Base-by-base conservation (phyloP, 495 filamentous ascomycete species). In the Cercophora newfieldiana region DNA sequence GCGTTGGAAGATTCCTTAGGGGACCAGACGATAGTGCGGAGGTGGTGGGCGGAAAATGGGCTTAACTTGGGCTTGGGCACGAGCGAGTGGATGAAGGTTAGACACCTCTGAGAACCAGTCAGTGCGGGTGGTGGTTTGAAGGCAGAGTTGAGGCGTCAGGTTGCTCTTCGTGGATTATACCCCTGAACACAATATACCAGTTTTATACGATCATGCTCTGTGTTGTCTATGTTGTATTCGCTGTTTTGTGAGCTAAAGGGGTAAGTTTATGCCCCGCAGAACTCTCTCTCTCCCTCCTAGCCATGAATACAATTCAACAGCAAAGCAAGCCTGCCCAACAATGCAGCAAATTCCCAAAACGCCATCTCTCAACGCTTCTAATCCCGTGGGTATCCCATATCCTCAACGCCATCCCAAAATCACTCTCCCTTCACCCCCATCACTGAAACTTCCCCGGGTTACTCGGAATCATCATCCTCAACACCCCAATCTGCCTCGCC, bases 1-100 rank as follows among this genome's bases (percentile, higher is more conserved):
- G 93, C 94, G 10, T 80, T 97, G 63, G 94, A 97, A 74, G 93
- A 97, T 71, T 89, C 88, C 22, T 82, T 90, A 59, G 88, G 90
- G 4, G 83, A 88, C 65, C 89, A 89, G 67, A 83, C 84, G 50
- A 85, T 85, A 51, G 92, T 96, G 14, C 83, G 90, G 59, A 79
- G 81, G 64, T 97, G 94, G 94, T 97, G 94, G 94, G 88, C 90
- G n/a, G 81, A 82, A 68, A 96, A 96, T 72, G 93, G 94, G 1
- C 77, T 97, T 61, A 96, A 96, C 71, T 77, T 96, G 28, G 93
- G 93, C 0, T 83, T 96, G 22, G 89, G 90, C 0, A 94, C 92
- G 56, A 91, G 89, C 68, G 93, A 97, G 79, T 97, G 93, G 94
- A 96, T 97, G 90, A 93, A 90, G 79, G 72, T 71, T 7, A 67